phyloP scores from a whole-genome alignment of 306 rosid genomes.

The Rosa persica region DNA sequence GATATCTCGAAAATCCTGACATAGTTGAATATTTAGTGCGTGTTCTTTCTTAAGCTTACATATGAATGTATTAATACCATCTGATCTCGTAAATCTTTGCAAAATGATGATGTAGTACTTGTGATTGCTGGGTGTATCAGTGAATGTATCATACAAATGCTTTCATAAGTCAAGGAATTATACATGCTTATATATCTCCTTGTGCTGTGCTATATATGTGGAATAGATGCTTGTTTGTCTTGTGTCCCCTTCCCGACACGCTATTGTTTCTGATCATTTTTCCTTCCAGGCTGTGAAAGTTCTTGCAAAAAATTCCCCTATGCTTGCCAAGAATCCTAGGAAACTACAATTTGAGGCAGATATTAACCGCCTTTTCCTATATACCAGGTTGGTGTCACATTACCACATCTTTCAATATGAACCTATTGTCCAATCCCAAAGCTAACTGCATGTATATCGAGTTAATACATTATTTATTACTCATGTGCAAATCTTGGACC shows the following conservation, averaged over 20 bases:
- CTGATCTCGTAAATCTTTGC: neutral
- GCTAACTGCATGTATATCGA: neutral
- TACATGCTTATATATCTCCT: neutral
- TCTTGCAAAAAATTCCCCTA: slow-evolving; percentile 57
- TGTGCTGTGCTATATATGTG: neutral
- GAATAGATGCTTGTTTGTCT: neutral
- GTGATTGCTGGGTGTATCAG: neutral
- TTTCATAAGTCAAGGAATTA: neutral
- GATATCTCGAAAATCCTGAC: neutral
- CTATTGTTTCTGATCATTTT: slow-evolving; percentile 10
- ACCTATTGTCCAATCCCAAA: neutral
- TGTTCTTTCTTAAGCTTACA: neutral
- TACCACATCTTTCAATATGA: neutral
- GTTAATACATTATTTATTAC: neutral
- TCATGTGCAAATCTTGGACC: neutral
- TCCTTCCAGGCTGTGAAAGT: slow-evolving; percentile 55
- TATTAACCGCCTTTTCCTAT: slow-evolving; percentile 80
- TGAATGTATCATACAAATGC: neutral
- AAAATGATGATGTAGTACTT: neutral
- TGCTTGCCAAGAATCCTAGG: slow-evolving; percentile 67
- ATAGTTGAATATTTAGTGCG: neutral
- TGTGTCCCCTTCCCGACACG: neutral
- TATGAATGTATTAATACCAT: neutral
- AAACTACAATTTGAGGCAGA: slow-evolving; percentile 76
- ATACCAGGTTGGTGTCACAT: slow-evolving; percentile 53